phyloP scores from a whole-genome alignment of 2,329 filamentous ascomycete species.

The Hypoxylon sp. region DNA sequence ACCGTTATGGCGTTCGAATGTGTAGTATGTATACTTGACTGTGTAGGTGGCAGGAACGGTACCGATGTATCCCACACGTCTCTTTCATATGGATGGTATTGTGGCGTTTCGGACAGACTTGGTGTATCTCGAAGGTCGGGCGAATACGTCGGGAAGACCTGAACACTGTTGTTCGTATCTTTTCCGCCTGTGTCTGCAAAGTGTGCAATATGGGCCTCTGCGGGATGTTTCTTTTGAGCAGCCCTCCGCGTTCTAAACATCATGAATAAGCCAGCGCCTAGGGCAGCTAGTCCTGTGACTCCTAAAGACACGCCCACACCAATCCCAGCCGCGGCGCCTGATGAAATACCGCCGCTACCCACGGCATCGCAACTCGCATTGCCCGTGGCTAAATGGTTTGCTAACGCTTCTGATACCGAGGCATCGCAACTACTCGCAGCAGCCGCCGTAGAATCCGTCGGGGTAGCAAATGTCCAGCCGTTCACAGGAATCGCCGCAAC shows the following conservation, averaged over 20 bases:
- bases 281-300: conserved; percentile 42
- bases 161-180: conserved; percentile 26
- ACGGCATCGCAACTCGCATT: conserved; percentile 25
- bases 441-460: conserved; percentile 23
- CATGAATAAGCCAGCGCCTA: conserved; percentile 43
- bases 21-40: conserved; percentile 23
- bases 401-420: conserved; percentile 30
- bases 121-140: conserved; percentile 25
- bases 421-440: conserved; percentile 29
- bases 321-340: conserved; percentile 39
- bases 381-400: conserved; percentile 20
- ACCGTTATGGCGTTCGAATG: conserved; percentile 35
- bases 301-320: conserved; percentile 43
- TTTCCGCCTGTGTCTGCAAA: conserved; percentile 31
- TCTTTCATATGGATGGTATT: conserved; percentile 29
- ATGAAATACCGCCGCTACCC: conserved; percentile 22
- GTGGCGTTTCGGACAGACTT: conserved; percentile 25
- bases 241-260: conserved; percentile 40
- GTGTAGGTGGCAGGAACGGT: conserved; percentile 14
- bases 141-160: conserved; percentile 28
- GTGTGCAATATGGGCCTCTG: conserved; percentile 20
- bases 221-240: conserved; percentile 1
- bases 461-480: conserved; percentile 42
- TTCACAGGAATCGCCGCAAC: conserved; percentile 42
- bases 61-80: conserved; percentile 30